Conservation (phyloP, 768 basidiomycete genomes). For the Agaricus sinodeliciosus region DNA sequence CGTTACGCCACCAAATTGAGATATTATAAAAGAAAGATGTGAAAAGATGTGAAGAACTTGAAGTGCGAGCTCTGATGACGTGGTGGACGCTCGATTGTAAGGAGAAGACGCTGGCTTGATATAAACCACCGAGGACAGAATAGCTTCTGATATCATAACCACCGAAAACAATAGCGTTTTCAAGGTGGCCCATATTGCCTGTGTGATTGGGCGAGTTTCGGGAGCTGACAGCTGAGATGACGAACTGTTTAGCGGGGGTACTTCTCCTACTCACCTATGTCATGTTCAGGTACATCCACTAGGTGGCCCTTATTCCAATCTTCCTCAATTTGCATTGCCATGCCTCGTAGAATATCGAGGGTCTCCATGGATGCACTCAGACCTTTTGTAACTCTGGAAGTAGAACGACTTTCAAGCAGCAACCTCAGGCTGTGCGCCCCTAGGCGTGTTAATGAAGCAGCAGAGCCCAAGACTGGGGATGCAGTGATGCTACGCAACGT, state of each 20-base stretch:
- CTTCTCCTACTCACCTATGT: conserved; percentile 20
- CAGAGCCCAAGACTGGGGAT: conserved; percentile 27
- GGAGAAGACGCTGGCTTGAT: conserved; percentile 27
- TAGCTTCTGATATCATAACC: conserved; percentile 62
- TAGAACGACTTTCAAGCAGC: conserved; percentile 27
- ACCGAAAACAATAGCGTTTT: conserved; percentile 73
- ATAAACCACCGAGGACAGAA: conserved; percentile 50
- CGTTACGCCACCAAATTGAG: conserved; percentile 72
- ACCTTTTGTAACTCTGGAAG: conserved; percentile 22
- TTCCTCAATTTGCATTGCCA: conserved; percentile 37
- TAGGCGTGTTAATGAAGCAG: conserved; percentile 29
- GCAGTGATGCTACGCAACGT: conserved; percentile 29
- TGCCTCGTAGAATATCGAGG: conserved; percentile 23
- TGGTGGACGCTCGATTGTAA: conserved; percentile 18
- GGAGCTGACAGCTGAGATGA: conserved; percentile 24
- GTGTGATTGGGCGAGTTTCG: conserved; percentile 36
- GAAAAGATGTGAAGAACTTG: conserved; percentile 51
- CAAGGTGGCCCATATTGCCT: conserved; percentile 58
- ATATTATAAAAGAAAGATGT: conserved; percentile 69
- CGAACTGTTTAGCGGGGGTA: background rate
- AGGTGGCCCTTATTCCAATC: conserved; percentile 41
- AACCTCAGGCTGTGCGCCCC: conserved; percentile 25
- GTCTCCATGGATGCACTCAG: conserved; percentile 23
- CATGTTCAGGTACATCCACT: conserved; percentile 25
- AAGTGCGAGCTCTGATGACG: conserved; percentile 45